These are phyloP conservation scores for Komagataella phaffii DNA, from an alignment of 805 yeast genomes.

Conservation along the genomic window DNA sequence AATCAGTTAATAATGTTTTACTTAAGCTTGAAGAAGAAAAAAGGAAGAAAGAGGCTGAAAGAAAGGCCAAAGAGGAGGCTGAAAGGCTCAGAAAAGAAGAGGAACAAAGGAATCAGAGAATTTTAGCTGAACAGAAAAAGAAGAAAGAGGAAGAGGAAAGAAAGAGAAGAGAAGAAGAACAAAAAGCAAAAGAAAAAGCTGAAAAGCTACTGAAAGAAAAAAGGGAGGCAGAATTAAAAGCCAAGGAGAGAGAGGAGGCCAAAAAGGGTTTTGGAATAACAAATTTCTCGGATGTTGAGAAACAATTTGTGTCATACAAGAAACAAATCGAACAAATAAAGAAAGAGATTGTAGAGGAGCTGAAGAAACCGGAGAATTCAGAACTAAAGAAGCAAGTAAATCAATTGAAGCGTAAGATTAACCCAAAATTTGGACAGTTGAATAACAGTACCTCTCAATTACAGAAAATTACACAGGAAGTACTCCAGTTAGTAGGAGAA, in stretches of 20 bases:
- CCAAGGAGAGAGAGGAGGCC: conserved; percentile 6
- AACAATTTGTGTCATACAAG: conserved; percentile 32
- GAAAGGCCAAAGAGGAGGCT: conserved; percentile 7
- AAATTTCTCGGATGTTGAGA: conserved; percentile 23
- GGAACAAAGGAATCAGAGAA: conserved; percentile 11
- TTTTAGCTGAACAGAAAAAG: conserved; percentile 8
- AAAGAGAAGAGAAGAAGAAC: conserved; percentile 9
- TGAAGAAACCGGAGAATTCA: conserved; percentile 23
- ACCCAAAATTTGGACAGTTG: conserved; percentile 86
- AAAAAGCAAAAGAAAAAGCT: conserved; percentile 11
- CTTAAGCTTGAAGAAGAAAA: neutral
- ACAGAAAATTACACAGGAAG: conserved; percentile 31
- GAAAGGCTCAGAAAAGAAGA: conserved; percentile 10
- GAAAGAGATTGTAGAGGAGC: conserved; percentile 37
- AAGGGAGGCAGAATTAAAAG: conserved; percentile 5
- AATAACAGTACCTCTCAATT: conserved; percentile 61
- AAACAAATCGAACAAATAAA: conserved; percentile 47
- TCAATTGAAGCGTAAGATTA: conserved; percentile 60
- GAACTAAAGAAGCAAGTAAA: conserved; percentile 38
- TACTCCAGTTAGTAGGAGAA: conserved; percentile 33
- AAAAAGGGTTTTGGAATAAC: conserved; percentile 14
- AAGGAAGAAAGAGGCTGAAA: conserved; percentile 8
- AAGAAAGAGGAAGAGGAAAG: conserved; percentile 5
- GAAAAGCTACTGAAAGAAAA: conserved; percentile 11
- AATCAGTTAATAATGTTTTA: neutral